phyloP scores from a whole-genome alignment of 805 yeast species.

The Teunomyces atbi region DNA sequence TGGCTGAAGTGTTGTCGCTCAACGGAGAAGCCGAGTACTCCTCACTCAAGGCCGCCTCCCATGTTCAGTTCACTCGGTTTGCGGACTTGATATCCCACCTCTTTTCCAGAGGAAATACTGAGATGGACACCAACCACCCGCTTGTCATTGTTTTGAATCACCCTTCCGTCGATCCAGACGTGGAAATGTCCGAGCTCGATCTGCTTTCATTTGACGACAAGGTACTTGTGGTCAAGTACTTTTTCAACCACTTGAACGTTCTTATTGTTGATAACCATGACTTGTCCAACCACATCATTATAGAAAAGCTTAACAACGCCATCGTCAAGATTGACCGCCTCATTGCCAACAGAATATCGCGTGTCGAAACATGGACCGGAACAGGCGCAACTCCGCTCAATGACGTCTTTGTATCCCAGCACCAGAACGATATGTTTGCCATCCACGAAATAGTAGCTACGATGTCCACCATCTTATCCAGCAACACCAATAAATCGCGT shows the following conservation, averaged over 20 bases:
- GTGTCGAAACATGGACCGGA: conserved; percentile 46
- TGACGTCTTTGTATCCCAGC: conserved; percentile 14
- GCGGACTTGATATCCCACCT: conserved; percentile 20
- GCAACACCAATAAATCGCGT: conserved; percentile 24
- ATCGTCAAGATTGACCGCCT: conserved; percentile 22
- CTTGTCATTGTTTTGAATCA: conserved; percentile 26
- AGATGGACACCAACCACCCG: conserved; percentile 32
- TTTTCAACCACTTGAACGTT: conserved; percentile 37
- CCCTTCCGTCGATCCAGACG: neutral
- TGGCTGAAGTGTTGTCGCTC: conserved; percentile 19
- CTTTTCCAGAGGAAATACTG: conserved; percentile 32
- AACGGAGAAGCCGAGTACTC: conserved; percentile 1
- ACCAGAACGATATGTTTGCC: conserved; percentile 1
- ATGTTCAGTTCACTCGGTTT: conserved; percentile 8
- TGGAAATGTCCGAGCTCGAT: conserved; percentile 16
- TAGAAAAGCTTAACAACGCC: conserved; percentile 16
- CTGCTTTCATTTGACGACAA: conserved; percentile 26
- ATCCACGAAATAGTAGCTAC: conserved; percentile 22
- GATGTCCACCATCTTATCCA: conserved; percentile 32
- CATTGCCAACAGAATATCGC: conserved; percentile 31
- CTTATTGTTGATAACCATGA: conserved; percentile 19
- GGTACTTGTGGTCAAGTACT: conserved; percentile 31
- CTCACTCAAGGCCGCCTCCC: neutral
- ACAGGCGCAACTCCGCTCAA: conserved; percentile 23
- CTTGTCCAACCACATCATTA: conserved; percentile 9